Evolutionary conservation across 176 grass and related monocot genomes (phyloP), one percentile per base, ranked within the genome.

Genomic region (Secale cereale): DNA sequence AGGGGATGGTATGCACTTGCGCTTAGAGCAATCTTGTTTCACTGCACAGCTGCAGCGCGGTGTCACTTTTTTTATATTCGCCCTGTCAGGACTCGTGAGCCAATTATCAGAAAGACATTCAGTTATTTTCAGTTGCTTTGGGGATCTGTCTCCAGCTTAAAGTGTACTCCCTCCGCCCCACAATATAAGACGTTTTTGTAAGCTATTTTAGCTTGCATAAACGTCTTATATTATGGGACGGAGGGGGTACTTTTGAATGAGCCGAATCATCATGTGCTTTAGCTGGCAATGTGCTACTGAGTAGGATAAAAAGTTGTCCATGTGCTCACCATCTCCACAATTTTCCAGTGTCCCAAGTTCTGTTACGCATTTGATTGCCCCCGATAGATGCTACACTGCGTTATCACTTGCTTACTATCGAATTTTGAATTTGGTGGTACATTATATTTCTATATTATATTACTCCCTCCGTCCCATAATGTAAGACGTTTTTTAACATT

Each of bases 11-110:
- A 46, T 60, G 59, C 25, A 83, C 25, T 65, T 59, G 20, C 31
- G 54, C 79, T 57, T 26, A 8, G 59, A 82, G 70, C 28, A 82
- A 45, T 64, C 57, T 82, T 52, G 56, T 56, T 64, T 77, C 13
- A 8, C 29, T 40, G 64, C n/a, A 63, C 2, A 14, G 1, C 62
- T 70, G 37, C 4, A 70, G 2, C 2, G 1, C 8, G 0, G 0
- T 50, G 3, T 50, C 16, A 0, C 26, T 0, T 75, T 5, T 6
- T 29, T 30, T 1, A 7, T 41, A 41, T 22, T 71, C 15, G 0
- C 30, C n/a, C 29, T 16, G 0, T 50, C 63, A n/a, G 9, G 20
- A 77, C 28, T 19, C 7, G 1, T n/a, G 28, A 77, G 26, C n/a
- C 37, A 50, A 39, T 29, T 41, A 35, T 61, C 27, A 39, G 19